phyloP scores from a whole-genome alignment of 140 eudicot species.

The Flaveria floridana region DNA sequence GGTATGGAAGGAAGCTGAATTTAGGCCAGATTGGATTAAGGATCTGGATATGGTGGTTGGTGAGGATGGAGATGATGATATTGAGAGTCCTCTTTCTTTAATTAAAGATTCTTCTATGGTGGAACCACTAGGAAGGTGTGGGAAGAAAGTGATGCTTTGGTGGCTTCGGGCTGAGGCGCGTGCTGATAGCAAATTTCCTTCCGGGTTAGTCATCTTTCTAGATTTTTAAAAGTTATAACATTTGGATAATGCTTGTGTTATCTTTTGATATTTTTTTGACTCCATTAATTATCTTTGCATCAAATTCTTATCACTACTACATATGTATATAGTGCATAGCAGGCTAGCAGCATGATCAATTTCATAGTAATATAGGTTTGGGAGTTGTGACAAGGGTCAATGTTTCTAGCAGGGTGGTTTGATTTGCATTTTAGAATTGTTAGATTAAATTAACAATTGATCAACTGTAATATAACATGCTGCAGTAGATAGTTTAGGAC shows the following conservation, averaged over 20 bases:
- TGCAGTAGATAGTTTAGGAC: background rate
- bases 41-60: constrained; percentile 51
- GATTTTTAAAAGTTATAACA: background rate
- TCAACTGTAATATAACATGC: background rate
- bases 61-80: constrained; percentile 49
- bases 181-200: constrained; percentile 91
- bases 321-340: background rate
- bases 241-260: constrained; percentile 13
- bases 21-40: constrained; percentile 78
- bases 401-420: constrained; percentile 11
- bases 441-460: background rate
- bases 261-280: constrained; percentile 1
- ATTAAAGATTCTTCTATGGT: constrained; percentile 68
- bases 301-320: constrained; percentile 4
- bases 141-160: constrained; percentile 91
- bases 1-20: constrained; percentile 74
- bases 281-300: constrained; percentile 2
- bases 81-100: constrained; percentile 77
- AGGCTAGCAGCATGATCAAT: constrained; percentile 13
- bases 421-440: constrained; percentile 14
- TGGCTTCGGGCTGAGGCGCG: constrained; percentile 99
- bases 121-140: constrained; percentile 92
- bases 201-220: constrained; percentile 59
- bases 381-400: constrained; percentile 10
- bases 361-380: constrained; percentile 17